Base-by-base conservation (phyloP, 2,329 filamentous ascomycete species). In the Rutstroemia sp. region DNA sequence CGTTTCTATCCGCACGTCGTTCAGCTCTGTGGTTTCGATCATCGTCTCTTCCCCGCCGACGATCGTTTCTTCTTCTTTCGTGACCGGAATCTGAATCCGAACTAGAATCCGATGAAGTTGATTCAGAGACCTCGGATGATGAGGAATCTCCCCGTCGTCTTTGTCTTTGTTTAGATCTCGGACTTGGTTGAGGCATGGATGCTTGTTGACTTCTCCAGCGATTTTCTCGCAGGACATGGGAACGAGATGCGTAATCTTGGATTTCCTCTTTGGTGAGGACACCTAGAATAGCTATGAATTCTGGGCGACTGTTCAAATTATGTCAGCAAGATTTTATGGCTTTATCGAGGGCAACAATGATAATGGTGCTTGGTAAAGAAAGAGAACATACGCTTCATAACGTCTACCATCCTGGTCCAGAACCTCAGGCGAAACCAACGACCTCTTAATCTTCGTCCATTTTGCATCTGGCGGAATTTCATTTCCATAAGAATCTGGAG, bases 261-360 rank as follows among this genome's bases (percentile, higher is more conserved):
- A 86, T 77, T 45, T 84, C 68, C 12, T 79, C 75, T 1, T 73
- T 74, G 2, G 72, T 72, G 2, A 85, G 71, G 14, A 77, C 72
- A 4, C 83, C 83, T 0, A 86, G 73, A 4, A 86, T 70, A 12
- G 82, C 82, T 2, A 85, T 80, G 57, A 81, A 85, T 1, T 78
- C 75, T 0, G 80, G 81, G 1, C 79, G 74, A 9, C 64, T 69
- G 53, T 40, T 30, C n/a, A 14, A 27, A 30, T n/a, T 19, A 6
- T 38, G 39, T 57, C 39, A 53, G 42, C 47, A 19, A 54, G 25
- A 54, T 46, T 58, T 25, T 54, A 25, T 16, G n/a, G 25, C 9
- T 30, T 36, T 16, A 39, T 40, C n/a, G 25, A 6, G n/a, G 17
- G 39, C 17, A 19, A 42, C 5, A 1, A 19, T 8, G n/a, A 19